Evolutionary conservation across 139 green algal species (phyloP).

Genomic region (Chlorella sp.): DNA sequence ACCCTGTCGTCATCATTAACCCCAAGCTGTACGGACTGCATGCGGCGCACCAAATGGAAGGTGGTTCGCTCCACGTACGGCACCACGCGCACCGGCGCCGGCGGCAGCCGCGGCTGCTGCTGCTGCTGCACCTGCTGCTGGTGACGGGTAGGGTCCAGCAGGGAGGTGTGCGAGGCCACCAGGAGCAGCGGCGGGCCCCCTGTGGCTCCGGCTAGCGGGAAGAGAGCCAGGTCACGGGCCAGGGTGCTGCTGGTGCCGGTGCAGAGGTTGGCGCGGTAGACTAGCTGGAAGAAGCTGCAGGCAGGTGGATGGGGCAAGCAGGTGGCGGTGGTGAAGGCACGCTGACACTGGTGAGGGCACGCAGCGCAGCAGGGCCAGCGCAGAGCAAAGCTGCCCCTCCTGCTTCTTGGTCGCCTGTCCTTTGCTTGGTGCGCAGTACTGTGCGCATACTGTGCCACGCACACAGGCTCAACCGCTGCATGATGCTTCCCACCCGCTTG

Average conservation of each 20-base stretch:
- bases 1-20: no score
- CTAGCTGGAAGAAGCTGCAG: constrained; percentile 2
- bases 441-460: no score
- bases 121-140: background rate
- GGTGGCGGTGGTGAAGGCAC: no score
- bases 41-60: background rate
- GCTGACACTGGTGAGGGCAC: no score
- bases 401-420: no score
- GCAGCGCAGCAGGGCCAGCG: no score
- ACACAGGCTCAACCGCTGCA: no score
- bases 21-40: no score
- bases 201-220: constrained; percentile 1
- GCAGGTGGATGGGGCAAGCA: no score
- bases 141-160: background rate
- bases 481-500: no score
- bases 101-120: background rate
- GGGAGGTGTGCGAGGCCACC: background rate
- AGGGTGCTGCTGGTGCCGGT: background rate
- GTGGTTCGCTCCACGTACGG: constrained; percentile 1
- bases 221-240: background rate
- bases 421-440: no score
- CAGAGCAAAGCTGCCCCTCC: no score
- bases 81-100: background rate
- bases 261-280: background rate
- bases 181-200: background rate